Percentiles rank a stretch among this genome's conserved stretches.
Evolutionary conservation across 257 asterid genomes (phyloP).

Genomic region (Forsythia suspensa): DNA sequence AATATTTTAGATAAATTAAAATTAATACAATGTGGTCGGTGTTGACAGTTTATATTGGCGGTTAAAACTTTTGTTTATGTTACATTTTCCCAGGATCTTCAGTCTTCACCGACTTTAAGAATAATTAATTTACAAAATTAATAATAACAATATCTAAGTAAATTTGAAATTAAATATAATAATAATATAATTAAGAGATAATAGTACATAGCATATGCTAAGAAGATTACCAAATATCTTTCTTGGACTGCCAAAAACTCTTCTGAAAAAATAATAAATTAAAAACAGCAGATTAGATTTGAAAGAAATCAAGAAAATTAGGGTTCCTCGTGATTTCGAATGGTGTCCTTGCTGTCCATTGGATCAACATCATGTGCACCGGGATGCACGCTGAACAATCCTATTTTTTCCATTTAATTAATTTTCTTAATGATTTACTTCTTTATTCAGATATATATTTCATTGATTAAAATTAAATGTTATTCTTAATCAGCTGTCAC

Average conservation of each 20-base stretch:
- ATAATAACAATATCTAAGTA: not conserved
- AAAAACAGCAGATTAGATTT: conserved; percentile 21
- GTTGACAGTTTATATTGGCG: not conserved
- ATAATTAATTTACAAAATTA: not conserved
- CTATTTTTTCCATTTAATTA: conserved; percentile 14
- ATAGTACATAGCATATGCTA: conserved; percentile 37
- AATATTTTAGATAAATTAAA: not conserved
- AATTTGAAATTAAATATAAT: not conserved
- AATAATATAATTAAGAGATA: not conserved
- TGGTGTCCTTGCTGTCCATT: conserved; percentile 52
- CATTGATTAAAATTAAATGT: too few relatives aligned
- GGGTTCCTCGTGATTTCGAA: conserved; percentile 39
- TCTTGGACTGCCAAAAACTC: conserved; percentile 37
- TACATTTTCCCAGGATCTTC: not conserved
- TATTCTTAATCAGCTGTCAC: not conserved
- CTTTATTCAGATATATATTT: not conserved
- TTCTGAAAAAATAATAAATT: not conserved
- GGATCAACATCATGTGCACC: conserved; percentile 74
- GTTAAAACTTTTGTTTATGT: conserved; percentile 1
- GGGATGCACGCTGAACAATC: conserved; percentile 55
- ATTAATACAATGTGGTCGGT: conserved; percentile 4
- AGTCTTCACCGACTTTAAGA: not conserved
- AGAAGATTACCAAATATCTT: conserved; percentile 38
- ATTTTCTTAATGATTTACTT: not conserved
- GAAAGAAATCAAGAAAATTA: conserved; percentile 3